Evolutionary conservation across 169 alveolate genomes (phyloP).

Genomic region (Ichthyophthirius multifiliis): DNA sequence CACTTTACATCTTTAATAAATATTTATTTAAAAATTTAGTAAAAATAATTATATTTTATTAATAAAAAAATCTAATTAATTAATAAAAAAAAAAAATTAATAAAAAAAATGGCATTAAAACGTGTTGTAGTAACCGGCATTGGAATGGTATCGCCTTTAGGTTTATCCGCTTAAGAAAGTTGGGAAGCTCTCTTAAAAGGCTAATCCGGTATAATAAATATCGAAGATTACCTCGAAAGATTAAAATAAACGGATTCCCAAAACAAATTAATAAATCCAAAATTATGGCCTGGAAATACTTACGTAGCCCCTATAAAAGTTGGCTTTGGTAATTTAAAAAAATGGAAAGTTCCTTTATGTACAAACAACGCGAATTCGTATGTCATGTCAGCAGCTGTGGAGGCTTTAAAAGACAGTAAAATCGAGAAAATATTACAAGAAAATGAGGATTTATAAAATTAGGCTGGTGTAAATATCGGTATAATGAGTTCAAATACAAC

Average conservation of each 20-base stretch:
- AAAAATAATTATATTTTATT: no score
- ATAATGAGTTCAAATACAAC: conserved; percentile 39
- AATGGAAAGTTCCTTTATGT: conserved; percentile 12
- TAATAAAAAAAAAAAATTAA: no score
- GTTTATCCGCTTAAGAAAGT: background rate
- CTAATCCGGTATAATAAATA: conserved; percentile 16
- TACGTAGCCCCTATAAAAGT: conserved; percentile 21
- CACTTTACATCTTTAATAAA: no score
- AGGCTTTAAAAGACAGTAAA: conserved; percentile 28
- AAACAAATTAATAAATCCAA: background rate
- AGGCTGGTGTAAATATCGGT: conserved; percentile 35
- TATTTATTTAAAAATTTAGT: no score
- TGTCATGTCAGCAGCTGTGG: conserved; percentile 35
- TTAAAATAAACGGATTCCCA: conserved; percentile 1
- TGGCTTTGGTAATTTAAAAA: conserved; percentile 8
- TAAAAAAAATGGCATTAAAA: background rate
- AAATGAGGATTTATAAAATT: conserved; percentile 1
- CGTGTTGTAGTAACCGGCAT: conserved; percentile 42
- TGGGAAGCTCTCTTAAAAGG: conserved; percentile 7
- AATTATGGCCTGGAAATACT: conserved; percentile 5
- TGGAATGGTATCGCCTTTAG: conserved; percentile 31
- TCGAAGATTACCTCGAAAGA: background rate
- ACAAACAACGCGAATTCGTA: conserved; percentile 18
- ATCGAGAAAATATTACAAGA: background rate
- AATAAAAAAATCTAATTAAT: no score